These are phyloP conservation scores for Pleodorina starrii DNA, from an alignment of 139 green algal genomes.

Conservation along the genomic window DNA sequence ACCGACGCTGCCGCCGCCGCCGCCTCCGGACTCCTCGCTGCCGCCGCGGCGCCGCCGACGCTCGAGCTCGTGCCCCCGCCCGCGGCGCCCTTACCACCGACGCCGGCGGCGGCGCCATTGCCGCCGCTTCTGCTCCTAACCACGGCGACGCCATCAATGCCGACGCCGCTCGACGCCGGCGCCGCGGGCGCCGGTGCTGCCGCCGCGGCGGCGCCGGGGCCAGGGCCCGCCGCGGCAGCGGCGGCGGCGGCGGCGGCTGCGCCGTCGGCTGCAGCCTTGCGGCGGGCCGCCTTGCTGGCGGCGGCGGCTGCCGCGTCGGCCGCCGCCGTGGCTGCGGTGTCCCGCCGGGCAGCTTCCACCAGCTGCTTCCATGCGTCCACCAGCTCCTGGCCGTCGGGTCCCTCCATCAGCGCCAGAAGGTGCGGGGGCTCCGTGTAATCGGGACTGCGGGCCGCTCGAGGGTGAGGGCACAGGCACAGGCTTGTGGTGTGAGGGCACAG, in stretches of 20 bases:
- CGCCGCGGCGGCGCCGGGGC: background rate
- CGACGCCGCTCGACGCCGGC: slow-evolving; percentile 10
- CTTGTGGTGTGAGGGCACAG: too few relatives aligned
- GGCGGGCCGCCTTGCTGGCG: background rate
- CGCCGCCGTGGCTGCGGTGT: slow-evolving; percentile 1
- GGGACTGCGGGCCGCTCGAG: slow-evolving; percentile 12
- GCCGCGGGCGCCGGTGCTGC: background rate
- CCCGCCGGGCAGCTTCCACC: background rate
- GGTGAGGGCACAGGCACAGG: background rate
- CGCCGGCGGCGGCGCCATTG: background rate
- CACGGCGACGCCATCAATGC: background rate
- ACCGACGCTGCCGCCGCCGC: background rate
- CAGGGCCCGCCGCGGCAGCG: too few relatives aligned
- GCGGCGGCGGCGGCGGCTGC: too few relatives aligned
- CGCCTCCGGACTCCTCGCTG: background rate
- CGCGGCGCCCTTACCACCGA: background rate
- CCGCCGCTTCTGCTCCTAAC: background rate
- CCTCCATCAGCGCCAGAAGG: slow-evolving; percentile 9
- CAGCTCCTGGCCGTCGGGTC: slow-evolving; percentile 33
- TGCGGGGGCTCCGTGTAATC: slow-evolving; percentile 22
- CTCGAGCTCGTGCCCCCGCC: background rate
- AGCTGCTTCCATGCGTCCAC: slow-evolving; percentile 32
- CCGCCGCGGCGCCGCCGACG: background rate
- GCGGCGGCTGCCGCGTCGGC: background rate
- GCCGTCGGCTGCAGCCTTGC: too few relatives aligned